phyloP scores from a whole-genome alignment of 495 filamentous ascomycete species.

The Penicillium crystallinum region DNA sequence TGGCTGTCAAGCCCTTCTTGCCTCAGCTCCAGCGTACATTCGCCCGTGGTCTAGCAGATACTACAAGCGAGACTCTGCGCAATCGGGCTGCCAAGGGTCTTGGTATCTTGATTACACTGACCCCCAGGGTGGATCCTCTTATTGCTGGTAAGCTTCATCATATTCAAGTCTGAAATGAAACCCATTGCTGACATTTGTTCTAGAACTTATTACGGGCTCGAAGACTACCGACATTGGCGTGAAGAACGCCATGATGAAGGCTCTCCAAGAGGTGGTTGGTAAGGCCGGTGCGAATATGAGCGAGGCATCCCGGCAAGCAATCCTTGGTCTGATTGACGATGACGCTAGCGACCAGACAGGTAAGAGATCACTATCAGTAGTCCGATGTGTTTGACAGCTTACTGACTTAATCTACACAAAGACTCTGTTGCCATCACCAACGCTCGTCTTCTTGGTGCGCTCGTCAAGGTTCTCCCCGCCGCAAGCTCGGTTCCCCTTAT shows the following conservation, averaged over 20 bases:
- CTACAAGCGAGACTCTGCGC: constrained; percentile 82
- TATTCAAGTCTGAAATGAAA: neutral
- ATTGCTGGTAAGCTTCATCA: constrained; percentile 45
- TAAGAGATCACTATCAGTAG: constrained; percentile 21
- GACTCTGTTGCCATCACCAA: constrained; percentile 79
- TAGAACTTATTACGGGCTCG: constrained; percentile 86
- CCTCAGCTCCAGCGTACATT: constrained; percentile 96
- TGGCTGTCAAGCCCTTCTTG: constrained; percentile 92
- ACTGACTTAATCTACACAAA: constrained; percentile 18
- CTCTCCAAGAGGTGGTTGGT: constrained; percentile 90
- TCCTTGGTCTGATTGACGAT: constrained; percentile 81
- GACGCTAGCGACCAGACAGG: constrained; percentile 69
- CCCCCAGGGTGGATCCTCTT: constrained; percentile 89
- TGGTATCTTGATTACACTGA: constrained; percentile 92
- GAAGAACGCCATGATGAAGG: constrained; percentile 94
- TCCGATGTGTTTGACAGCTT: neutral
- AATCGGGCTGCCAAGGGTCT: constrained; percentile 91
- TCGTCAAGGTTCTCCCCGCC: constrained; percentile 73
- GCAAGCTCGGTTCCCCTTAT: constrained; percentile 63
- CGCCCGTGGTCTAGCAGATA: constrained; percentile 89
- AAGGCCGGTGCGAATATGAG: constrained; percentile 94
- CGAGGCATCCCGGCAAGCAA: constrained; percentile 73
- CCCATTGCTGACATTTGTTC: constrained; percentile 2
- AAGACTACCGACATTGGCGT: constrained; percentile 87
- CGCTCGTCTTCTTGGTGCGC: constrained; percentile 78